Base-by-base conservation (phyloP, 2,329 filamentous ascomycete genomes). In the Cadophora gregata region DNA sequence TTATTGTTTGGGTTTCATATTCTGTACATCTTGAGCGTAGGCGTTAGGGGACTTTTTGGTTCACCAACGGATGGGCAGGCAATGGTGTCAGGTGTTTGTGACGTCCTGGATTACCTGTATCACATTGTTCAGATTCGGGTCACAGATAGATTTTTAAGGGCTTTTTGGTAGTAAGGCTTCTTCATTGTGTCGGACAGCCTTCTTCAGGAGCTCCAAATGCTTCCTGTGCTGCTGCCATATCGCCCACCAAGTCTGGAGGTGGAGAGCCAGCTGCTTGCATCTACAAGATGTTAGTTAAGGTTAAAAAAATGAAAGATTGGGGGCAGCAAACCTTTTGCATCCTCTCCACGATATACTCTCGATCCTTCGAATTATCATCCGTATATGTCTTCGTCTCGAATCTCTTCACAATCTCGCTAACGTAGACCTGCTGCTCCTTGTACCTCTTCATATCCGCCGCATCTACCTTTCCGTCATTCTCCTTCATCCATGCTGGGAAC, bases 181-280 rank as follows among this genome's bases (percentile, higher is more conserved):
- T 77, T 80, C 81, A 90, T 80, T 90, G 88, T 65, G 84, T 84
- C 68, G 86, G 85, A 73, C 88, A 90, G 29, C 85, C 82, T 72
- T 90, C 88, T 71, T 90, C 88, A 29, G 86, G 82, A 38, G 80
- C 83, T 50, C 83, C 85, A 66, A 90, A 82, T 7, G 85, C 86
- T 71, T 95, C 92, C 76, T 95, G 92, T 21, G 92, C 91, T 59
- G 91, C 91, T 64, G 90, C 89, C 87, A 97, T 91, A 77, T 97
- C 93, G 64, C 94, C 95, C 19, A 99, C 91, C 21, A 99, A 82
- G 78, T 98, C 96, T 45, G 92, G 85, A 0, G 96, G 96, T 53
- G 96, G 96, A 24, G 92, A 93, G 10, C 96, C 96, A 68, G 91
- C 91, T 61, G 90, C 90, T 94, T 99, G 96, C 96, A 99, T 99